Conservation (phyloP, 768 basidiomycete species). For the Russula sp. region DNA sequence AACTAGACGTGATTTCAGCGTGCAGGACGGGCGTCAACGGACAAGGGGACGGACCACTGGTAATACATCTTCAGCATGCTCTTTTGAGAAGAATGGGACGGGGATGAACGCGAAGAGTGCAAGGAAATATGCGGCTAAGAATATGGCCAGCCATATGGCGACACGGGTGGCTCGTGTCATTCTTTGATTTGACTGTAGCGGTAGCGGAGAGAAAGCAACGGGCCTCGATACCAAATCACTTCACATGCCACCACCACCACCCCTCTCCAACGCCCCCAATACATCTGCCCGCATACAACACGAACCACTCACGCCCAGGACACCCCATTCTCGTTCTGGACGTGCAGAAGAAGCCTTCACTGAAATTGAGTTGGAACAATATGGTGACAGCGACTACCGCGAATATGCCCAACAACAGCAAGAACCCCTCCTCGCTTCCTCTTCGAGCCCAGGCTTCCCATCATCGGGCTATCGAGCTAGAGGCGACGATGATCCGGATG, state of each 20-base stretch:
- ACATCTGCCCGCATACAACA: constrained; percentile 14
- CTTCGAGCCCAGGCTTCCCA: constrained; percentile 37
- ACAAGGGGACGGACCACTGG: constrained; percentile 51
- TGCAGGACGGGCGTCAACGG: background rate
- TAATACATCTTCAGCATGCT: constrained; percentile 48
- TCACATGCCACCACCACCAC: constrained; percentile 30
- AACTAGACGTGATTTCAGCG: constrained; percentile 44
- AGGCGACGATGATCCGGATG: constrained; percentile 45
- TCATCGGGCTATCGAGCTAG: constrained; percentile 41
- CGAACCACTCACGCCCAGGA: constrained; percentile 49
- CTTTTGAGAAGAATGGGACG: constrained; percentile 51
- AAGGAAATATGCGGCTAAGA: constrained; percentile 53
- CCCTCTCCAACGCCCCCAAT: constrained; percentile 15
- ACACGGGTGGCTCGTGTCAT: constrained; percentile 67
- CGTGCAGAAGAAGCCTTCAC: constrained; percentile 54
- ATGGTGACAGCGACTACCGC: constrained; percentile 42
- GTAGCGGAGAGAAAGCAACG: constrained; percentile 5
- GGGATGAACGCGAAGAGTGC: constrained; percentile 53
- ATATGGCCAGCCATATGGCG: constrained; percentile 44
- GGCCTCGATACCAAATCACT: background rate
- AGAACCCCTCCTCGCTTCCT: constrained; percentile 51
- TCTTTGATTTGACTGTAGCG: constrained; percentile 21
- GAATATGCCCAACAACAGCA: constrained; percentile 38
- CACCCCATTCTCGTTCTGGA: constrained; percentile 60
- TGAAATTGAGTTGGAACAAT: constrained; percentile 47